Percentiles rank a stretch among this genome's conserved stretches.
phyloP scores from a whole-genome alignment of 2,329 filamentous ascomycete genomes.

The Trichoderma asperellum region DNA sequence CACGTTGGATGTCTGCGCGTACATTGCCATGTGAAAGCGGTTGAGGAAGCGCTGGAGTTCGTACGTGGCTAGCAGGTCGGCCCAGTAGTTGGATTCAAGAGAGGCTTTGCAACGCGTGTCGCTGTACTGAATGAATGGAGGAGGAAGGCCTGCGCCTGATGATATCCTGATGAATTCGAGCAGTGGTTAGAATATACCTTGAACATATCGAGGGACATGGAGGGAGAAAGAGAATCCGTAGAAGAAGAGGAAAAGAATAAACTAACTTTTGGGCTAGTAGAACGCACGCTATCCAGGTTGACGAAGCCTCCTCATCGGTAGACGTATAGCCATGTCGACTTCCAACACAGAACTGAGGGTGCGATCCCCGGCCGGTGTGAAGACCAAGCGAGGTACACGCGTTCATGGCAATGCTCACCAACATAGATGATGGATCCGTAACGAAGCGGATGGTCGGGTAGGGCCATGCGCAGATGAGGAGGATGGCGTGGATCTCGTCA shows the following conservation, averaged over 20 bases:
- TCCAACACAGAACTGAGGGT: conserved; percentile 53
- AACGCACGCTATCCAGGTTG: conserved; percentile 58
- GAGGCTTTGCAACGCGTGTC: conserved; percentile 49
- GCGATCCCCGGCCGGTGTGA: conserved; percentile 56
- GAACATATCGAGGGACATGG: not conserved
- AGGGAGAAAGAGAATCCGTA: too few species aligned
- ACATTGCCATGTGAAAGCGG: conserved; percentile 52
- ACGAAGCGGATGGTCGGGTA: conserved; percentile 56
- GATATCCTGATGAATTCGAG: conserved; percentile 5
- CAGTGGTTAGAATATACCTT: not conserved
- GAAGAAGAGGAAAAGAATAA: too few species aligned
- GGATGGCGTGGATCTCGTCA: conserved; percentile 55
- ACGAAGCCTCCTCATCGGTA: conserved; percentile 56
- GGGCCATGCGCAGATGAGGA: conserved; percentile 57
- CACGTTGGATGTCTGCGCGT: conserved; percentile 51
- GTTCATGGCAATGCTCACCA: conserved; percentile 53
- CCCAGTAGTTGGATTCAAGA: conserved; percentile 46
- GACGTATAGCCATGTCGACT: conserved; percentile 48
- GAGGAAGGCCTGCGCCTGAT: conserved; percentile 49
- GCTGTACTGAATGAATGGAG: conserved; percentile 55
- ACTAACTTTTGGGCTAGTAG: conserved; percentile 55
- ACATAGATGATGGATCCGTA: conserved; percentile 54
- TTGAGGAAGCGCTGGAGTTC: conserved; percentile 58
- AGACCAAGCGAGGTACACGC: conserved; percentile 54
- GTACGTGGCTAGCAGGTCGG: conserved; percentile 49